Conservation (phyloP, 345 rosid species). For the Crucihimalaya himalaica region DNA sequence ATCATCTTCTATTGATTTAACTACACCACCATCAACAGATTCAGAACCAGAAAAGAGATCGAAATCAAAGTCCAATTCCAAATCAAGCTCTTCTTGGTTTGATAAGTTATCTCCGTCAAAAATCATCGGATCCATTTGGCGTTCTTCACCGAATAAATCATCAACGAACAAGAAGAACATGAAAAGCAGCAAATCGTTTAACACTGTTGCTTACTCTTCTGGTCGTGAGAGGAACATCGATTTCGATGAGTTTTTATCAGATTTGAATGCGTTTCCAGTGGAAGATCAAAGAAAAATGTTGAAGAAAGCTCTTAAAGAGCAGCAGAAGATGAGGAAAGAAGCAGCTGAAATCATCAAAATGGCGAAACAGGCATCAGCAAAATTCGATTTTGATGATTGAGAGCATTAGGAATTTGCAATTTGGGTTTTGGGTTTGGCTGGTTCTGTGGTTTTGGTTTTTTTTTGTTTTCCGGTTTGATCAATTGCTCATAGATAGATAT, state of each 20-base stretch:
- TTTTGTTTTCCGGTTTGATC: neutral
- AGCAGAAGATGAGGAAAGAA: slow-evolving; percentile 61
- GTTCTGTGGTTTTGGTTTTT: neutral
- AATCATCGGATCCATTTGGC: slow-evolving; percentile 62
- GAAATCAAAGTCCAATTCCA: slow-evolving; percentile 8
- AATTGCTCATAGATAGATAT: neutral
- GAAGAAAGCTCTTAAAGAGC: slow-evolving; percentile 64
- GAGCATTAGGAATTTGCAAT: neutral
- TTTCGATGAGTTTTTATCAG: slow-evolving; percentile 54
- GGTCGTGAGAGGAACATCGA: slow-evolving; percentile 38
- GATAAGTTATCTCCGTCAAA: slow-evolving; percentile 59
- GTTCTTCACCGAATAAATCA: slow-evolving; percentile 59
- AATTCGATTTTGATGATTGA: slow-evolving; percentile 40
- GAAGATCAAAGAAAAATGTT: slow-evolving; percentile 58
- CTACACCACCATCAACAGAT: slow-evolving; percentile 26
- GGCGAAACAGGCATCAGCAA: slow-evolving; percentile 68
- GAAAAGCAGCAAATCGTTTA: slow-evolving; percentile 26
- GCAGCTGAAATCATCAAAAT: slow-evolving; percentile 66
- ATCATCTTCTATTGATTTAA: slow-evolving; percentile 25
- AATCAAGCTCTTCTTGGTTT: slow-evolving; percentile 35
- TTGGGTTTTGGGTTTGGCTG: neutral
- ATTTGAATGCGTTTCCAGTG: slow-evolving; percentile 52
- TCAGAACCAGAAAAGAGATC: slow-evolving; percentile 13
- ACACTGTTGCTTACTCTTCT: slow-evolving; percentile 5
- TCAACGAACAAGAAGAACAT: slow-evolving; percentile 37